Evolutionary conservation across 2,329 filamentous ascomycete species (phyloP).

Genomic region (Talaromyces islandicus): DNA sequence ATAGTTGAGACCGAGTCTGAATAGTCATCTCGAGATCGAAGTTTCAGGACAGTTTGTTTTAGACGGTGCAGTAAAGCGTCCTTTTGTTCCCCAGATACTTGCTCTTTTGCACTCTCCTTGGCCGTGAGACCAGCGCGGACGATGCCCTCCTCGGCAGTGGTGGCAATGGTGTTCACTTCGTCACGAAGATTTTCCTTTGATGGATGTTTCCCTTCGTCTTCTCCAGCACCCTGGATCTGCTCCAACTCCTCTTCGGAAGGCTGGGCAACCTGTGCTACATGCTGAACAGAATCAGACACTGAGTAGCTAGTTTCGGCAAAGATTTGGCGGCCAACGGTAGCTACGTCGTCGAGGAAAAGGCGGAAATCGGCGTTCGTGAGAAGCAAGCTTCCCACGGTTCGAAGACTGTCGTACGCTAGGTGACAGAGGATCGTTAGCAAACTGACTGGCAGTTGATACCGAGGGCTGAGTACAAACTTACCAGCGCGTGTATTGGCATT

Average conservation of each 20-base stretch:
- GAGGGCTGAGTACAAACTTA: constrained; percentile 23
- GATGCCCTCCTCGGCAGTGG: constrained; percentile 30
- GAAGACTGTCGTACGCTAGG: constrained; percentile 71
- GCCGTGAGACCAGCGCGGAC: constrained; percentile 49
- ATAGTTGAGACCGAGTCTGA: constrained; percentile 78
- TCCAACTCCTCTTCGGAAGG: constrained; percentile 57
- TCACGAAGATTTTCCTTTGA: constrained; percentile 57
- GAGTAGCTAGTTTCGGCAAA: constrained; percentile 81
- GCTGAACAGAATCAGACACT: constrained; percentile 66
- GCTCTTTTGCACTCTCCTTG: constrained; percentile 65
- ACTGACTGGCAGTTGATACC: neutral
- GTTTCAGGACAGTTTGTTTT: constrained; percentile 66
- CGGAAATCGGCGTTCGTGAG: constrained; percentile 88
- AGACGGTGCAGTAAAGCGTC: constrained; percentile 68
- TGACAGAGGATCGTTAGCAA: neutral
- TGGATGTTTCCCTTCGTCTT: constrained; percentile 45
- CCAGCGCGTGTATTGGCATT: constrained; percentile 67
- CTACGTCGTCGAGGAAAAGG: constrained; percentile 74
- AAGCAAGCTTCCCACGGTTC: constrained; percentile 76
- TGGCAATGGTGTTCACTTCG: constrained; percentile 49
- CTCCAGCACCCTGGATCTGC: constrained; percentile 43
- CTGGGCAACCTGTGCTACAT: constrained; percentile 67
- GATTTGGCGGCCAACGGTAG: constrained; percentile 72
- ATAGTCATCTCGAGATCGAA: constrained; percentile 75
- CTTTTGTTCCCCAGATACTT: constrained; percentile 65